Conservation (phyloP, 441 rosid species). For the Lagerstroemia fauriei region DNA sequence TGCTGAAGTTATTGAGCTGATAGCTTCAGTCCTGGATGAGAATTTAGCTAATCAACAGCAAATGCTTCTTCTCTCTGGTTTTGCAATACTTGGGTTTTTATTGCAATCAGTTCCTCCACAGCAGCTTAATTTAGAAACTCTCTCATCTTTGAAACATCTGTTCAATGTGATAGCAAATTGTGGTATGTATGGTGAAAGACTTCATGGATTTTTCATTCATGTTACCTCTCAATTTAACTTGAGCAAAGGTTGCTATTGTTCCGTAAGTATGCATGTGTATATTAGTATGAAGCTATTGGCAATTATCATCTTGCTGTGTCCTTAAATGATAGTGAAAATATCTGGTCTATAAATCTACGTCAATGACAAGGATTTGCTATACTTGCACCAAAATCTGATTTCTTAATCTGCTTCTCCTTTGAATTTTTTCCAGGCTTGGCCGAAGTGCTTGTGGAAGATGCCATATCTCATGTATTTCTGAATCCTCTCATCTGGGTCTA, state of each 20-base stretch:
- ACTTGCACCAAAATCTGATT: background rate
- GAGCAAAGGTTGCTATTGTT: background rate
- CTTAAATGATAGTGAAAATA: background rate
- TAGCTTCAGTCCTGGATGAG: constrained; percentile 94
- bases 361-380: background rate
- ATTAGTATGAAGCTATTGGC: background rate
- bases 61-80: constrained; percentile 97
- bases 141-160: constrained; percentile 85
- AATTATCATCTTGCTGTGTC: background rate
- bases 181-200: constrained; percentile 54
- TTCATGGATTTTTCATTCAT: background rate
- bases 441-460: constrained; percentile 82
- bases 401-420: constrained; percentile 19
- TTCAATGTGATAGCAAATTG: constrained; percentile 71
- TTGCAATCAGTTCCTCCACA: constrained; percentile 88
- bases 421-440: constrained; percentile 60
- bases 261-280: background rate
- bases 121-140: constrained; percentile 93
- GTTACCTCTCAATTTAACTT: background rate
- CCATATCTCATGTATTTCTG: constrained; percentile 84
- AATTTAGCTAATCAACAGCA: constrained; percentile 93
- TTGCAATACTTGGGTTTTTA: constrained; percentile 82
- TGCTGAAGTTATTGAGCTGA: constrained; percentile 92
- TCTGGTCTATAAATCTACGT: background rate
- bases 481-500: constrained; percentile 88